Base-by-base conservation (phyloP, 2,329 filamentous ascomycete genomes). In the Colletotrichum sp. region DNA sequence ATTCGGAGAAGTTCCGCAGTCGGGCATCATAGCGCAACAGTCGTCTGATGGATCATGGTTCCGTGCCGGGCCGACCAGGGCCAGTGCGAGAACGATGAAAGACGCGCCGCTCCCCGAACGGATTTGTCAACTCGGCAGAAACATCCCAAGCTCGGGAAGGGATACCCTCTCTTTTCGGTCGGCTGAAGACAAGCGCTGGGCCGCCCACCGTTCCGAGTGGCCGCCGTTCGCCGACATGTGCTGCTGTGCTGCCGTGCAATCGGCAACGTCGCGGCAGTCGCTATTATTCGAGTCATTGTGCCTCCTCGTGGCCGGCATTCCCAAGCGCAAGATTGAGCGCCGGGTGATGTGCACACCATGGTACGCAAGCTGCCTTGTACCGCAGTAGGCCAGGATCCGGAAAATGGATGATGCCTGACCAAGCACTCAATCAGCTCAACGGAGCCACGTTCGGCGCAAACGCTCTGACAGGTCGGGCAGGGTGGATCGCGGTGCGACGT, bases 401-500 rank as follows among this genome's bases (percentile, higher is more conserved):
- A 39, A 48, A 63, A 73, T 73, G 73, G 64, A 44, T 65, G 39
- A 75, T 73, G 70, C 73, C 64, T 75, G 70, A 59, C 71, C 39
- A 36, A 52, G 73, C 59, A 63, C 24, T 72, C 44, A 36, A 60
- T 64, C 64, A 64, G 34, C 39, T 26, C 55, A 59, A 34, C 63
- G 59, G 72, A 68, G 66, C 64, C 36, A 30, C 57, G 28, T 68
- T 73, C 70, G 69, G 69, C 57, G 73, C 73, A 34, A 68, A 64
- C 70, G 70, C 70, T 75, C 60, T 68, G 70, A 72, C 70, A 57
- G 34, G n/a, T 59, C 64, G 65, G 44, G 57, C 64, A 63, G 30
- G 44, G 70, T 75, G 73, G 73, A 52, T 44, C 52, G 67, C 28
- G 18, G 64, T 73, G 73, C 59, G 48, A 75, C 73, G 63, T 52